Evolutionary conservation across 768 basidiomycete genomes (phyloP).

Genomic region (Hydnomerulius pinastri): DNA sequence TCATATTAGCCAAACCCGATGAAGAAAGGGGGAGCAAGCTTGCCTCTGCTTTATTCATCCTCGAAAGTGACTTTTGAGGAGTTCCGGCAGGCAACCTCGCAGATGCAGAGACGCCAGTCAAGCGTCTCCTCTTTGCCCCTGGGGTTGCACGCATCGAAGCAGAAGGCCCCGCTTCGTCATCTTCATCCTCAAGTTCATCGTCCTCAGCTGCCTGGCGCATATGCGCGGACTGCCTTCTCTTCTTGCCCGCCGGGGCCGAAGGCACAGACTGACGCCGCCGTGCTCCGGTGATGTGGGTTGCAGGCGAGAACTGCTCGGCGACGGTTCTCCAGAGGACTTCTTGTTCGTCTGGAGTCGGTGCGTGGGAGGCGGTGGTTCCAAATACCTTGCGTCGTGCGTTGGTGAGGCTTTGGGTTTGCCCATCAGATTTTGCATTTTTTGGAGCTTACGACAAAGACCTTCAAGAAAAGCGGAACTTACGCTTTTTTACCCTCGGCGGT

Average conservation of each 20-base stretch:
- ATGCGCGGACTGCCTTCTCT: slow-evolving; percentile 1
- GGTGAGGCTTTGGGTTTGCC: slow-evolving; percentile 27
- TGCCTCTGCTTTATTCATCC: slow-evolving; percentile 47
- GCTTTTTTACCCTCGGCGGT: slow-evolving; percentile 47
- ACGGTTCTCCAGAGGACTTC: slow-evolving; percentile 43
- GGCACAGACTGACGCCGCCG: not conserved
- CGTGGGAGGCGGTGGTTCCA: slow-evolving; percentile 23
- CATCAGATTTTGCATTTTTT: not conserved
- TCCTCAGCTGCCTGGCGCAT: not conserved
- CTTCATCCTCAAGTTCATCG: slow-evolving; percentile 1
- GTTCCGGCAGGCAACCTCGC: slow-evolving; percentile 6
- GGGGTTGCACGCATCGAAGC: slow-evolving; percentile 9
- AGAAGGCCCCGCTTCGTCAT: slow-evolving; percentile 8
- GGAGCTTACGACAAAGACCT: not conserved
- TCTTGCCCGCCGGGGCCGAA: not conserved
- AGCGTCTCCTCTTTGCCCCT: slow-evolving; percentile 11
- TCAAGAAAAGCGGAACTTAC: slow-evolving; percentile 29
- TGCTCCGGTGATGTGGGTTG: slow-evolving; percentile 14
- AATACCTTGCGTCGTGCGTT: slow-evolving; percentile 35
- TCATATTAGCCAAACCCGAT: too few relatives aligned
- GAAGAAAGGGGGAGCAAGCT: not conserved
- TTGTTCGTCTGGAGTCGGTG: slow-evolving; percentile 31
- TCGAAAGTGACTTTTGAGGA: slow-evolving; percentile 28
- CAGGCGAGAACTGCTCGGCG: slow-evolving; percentile 23
- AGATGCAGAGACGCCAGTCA: slow-evolving; percentile 1